Evolutionary conservation across 2,329 filamentous ascomycete species (phyloP).

Genomic region (Sporothrix curviconia): DNA sequence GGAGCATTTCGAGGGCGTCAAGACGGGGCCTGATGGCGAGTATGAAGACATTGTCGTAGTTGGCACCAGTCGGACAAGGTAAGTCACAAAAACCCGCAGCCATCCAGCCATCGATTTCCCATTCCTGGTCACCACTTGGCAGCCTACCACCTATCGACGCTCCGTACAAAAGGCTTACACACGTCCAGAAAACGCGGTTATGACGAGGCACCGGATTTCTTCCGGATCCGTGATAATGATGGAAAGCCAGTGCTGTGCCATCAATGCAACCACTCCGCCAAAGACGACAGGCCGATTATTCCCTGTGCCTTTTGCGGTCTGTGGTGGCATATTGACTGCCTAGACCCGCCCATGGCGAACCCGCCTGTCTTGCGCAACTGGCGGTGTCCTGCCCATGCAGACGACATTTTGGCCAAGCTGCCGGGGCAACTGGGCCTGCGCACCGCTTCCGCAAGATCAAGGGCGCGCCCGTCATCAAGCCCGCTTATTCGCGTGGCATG

Average conservation of each 20-base stretch:
- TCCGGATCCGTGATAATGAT: constrained; percentile 63
- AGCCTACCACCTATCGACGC: background rate
- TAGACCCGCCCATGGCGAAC: constrained; percentile 74
- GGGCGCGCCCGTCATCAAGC: constrained; percentile 43
- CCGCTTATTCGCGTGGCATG: constrained; percentile 55
- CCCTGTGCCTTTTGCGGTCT: constrained; percentile 77
- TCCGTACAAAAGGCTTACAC: background rate
- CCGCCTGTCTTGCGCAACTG: constrained; percentile 72
- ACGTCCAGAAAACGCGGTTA: constrained; percentile 40
- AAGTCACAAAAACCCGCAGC: background rate
- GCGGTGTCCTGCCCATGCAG: constrained; percentile 82
- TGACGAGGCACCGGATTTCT: constrained; percentile 60
- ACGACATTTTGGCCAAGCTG: constrained; percentile 61
- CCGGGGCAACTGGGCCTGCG: constrained; percentile 52
- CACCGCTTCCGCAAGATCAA: constrained; percentile 58
- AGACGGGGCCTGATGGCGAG: constrained; percentile 67
- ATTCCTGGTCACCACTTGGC: background rate
- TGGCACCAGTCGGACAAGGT: constrained; percentile 8
- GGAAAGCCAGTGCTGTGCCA: constrained; percentile 73
- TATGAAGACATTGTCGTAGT: constrained; percentile 62
- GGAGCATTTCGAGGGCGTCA: constrained; percentile 72
- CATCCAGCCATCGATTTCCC: background rate
- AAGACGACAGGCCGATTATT: constrained; percentile 64
- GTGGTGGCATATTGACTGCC: constrained; percentile 87
- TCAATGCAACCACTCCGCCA: constrained; percentile 61